Base-by-base conservation (phyloP, 1,284 basidiomycete species). In the Leucocoprinus gongylophorus region DNA sequence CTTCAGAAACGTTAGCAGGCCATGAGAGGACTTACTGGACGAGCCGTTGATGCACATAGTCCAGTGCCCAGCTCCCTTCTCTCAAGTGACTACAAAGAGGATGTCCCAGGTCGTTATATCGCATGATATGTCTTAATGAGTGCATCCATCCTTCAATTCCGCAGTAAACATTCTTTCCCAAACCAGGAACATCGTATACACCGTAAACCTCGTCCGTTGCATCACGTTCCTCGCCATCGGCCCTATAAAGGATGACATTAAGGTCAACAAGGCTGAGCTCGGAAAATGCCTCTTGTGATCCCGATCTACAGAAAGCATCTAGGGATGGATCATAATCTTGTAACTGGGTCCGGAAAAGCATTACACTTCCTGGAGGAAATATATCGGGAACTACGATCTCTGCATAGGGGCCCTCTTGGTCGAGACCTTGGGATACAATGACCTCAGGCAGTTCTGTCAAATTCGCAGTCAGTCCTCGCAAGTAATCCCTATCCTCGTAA, bases 71-170 rank as follows among this genome's bases (percentile, higher is more conserved):
- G 10, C 76, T 76, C 5, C 95, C 94, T 44, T 87, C 76, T 54
- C 95, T 79, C 51, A 97, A 67, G 66, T 97, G 91, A 8, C 74
- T 83, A 61, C 91, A 95, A 4, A 97, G 74, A 0, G 92, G 80
- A 66, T 97, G 92, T 0, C 95, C 94, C 6, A 97, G 77, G 64
- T 97, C 93, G 65, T 97, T 97, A 62, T 81, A 79, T 55, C 76
- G 74, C 80, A 94, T 93, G 62, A 97, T 81, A 55, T 83, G 79
- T 38, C 81, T 76, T 48, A 97, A 71, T 0, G 85, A 84, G 57
- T 87, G 81, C 91, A 97, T 97, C 91, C 93, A 97, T 1, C 94
- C 95, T 65, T 97, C 91, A 46, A 97, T 67, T 26, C 94, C 94
- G 62, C 92, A 97, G 67, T 95, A 97, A 10, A 81, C 82, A 62